A percentile compares a stretch with the other conserved stretches of the same genome.
Conservation (phyloP, 2,329 filamentous ascomycete genomes). For the Penicillium sp. region DNA sequence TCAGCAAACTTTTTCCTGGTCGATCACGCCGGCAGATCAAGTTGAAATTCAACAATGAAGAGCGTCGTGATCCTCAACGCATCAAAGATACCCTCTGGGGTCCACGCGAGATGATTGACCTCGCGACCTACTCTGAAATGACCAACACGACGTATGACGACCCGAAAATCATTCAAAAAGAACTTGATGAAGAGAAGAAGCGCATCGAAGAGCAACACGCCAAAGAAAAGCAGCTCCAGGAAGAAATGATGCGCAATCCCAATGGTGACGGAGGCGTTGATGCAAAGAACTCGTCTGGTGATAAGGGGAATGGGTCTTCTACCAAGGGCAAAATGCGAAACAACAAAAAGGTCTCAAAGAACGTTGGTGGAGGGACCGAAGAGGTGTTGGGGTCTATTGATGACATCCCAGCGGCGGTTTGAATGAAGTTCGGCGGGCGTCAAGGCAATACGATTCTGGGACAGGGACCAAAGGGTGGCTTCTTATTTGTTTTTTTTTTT, state of each 20-base stretch:
- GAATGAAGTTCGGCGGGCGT: background rate
- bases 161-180: slow-evolving; percentile 36
- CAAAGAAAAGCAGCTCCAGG: slow-evolving; percentile 42
- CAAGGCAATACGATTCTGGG: too few species aligned
- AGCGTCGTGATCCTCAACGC: slow-evolving; percentile 49
- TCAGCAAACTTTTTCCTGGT: slow-evolving; percentile 56
- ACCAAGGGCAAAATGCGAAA: slow-evolving; percentile 29
- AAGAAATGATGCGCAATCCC: slow-evolving; percentile 41
- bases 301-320: slow-evolving; percentile 25
- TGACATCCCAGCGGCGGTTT: slow-evolving; percentile 19
- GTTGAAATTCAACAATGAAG: slow-evolving; percentile 58
- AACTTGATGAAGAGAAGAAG: slow-evolving; percentile 43
- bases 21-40: slow-evolving; percentile 58
- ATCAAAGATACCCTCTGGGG: slow-evolving; percentile 50
- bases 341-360: slow-evolving; percentile 29
- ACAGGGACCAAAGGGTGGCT: too few species aligned
- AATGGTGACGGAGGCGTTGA: slow-evolving; percentile 29
- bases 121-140: slow-evolving; percentile 43
- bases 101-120: slow-evolving; percentile 40
- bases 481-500: too few species aligned
- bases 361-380: slow-evolving; percentile 33
- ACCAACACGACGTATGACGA: slow-evolving; percentile 43
- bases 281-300: slow-evolving; percentile 14
- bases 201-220: slow-evolving; percentile 44
- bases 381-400: slow-evolving; percentile 40